Conservation (phyloP, 2,329 filamentous ascomycete species). For the Beauveria asiatica region DNA sequence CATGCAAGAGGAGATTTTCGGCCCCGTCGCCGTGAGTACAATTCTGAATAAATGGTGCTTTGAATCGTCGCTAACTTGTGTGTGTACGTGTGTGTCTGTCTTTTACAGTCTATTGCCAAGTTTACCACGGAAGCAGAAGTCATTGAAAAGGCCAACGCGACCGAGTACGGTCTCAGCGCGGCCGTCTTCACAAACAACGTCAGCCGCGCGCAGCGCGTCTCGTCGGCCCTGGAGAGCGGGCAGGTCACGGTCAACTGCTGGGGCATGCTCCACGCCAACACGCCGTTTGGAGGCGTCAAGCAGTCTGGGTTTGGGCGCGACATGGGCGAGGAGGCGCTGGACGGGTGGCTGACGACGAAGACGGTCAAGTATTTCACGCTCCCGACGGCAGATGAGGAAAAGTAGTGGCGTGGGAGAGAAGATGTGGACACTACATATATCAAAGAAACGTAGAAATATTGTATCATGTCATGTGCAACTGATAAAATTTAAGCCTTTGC, state of each 20-base stretch:
- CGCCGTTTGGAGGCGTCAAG: conserved; percentile 40
- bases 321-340: conserved; percentile 30
- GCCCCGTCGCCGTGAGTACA: conserved; percentile 19
- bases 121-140: conserved; percentile 22
- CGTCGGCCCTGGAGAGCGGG: conserved; percentile 29
- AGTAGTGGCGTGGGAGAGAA: neutral
- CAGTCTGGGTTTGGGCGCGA: conserved; percentile 50
- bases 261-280: conserved; percentile 16
- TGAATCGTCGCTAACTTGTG: neutral
- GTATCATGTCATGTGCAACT: too few species aligned
- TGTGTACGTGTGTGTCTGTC: neutral
- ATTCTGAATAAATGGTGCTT: too few species aligned
- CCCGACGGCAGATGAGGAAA: neutral
- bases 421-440: too few species aligned
- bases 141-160: conserved; percentile 25
- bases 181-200: conserved; percentile 48
- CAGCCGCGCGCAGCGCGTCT: conserved; percentile 16
- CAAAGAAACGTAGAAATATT: too few species aligned
- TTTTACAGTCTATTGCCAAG: neutral
- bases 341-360: conserved; percentile 30
- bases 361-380: conserved; percentile 12
- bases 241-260: conserved; percentile 26
- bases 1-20: conserved; percentile 24
- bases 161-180: conserved; percentile 43
- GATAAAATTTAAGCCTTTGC: too few species aligned